Evolutionary conservation across 2,329 filamentous ascomycete genomes (phyloP), one percentile per base, ranked within the genome.

Genomic region (Polytolypa hystricis): DNA sequence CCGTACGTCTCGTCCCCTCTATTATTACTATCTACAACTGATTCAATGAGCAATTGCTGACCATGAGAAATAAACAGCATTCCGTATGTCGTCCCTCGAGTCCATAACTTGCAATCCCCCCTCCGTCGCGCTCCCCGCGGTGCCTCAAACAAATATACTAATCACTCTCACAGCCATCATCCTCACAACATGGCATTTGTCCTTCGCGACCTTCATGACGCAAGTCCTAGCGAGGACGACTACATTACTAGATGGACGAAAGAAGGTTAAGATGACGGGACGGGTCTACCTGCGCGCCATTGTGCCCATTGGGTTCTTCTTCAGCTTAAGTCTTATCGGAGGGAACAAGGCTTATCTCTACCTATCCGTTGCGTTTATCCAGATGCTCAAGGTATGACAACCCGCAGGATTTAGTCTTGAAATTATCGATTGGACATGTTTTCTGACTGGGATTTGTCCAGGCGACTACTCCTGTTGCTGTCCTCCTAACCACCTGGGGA

Each of bases 261-360:
- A 95, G 69, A 84, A 81, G 29, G 86, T 96, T 42, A 93, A 93
- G 69, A 96, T 98, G 89, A 96, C 84, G 18, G 84, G 85, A 49
- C 81, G 81, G 46, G 79, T 96, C 53, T 96, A 96, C 62, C 69
- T 96, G 42, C 81, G 86, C 50, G 86, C 87, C 30, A 94, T 96
- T 49, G 80, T 95, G 25, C 89, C 89, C 39, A 95, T 96, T 53
- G 89, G 89, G 48, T 65, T 94, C 57, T 93, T 94, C 69, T 96
- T 95, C 77, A 91, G 83, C 58, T 69, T 95, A 69, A 91, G 82
- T 64, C 73, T 96, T 69, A 95, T 96, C 58, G 95, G 86, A 64
- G 86, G 87, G 56, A 96, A 96, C 69, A 66, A 93, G 64, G 86
- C 89, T 51, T 96, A 96, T 59, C 75, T 95, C 38, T 94, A 95